These are phyloP conservation scores for Uronychia binucleata DNA, from an alignment of 73 alveolate genomes.

Conservation along the genomic window DNA sequence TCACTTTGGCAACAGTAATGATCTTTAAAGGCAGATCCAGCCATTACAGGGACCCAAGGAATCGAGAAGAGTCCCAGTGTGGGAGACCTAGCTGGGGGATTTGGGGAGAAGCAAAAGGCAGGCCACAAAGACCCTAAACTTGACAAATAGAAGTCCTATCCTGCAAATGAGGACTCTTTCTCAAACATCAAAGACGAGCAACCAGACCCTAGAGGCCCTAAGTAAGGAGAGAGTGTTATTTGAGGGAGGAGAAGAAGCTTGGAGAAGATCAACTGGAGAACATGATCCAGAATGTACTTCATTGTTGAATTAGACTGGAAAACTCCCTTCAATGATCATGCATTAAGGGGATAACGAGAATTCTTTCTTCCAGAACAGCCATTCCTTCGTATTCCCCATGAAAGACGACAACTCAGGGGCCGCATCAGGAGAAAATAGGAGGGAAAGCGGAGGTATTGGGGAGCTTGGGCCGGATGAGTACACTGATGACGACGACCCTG, in stretches of 20 bases:
- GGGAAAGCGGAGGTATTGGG: conserved; percentile 42
- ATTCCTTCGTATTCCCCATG: conserved; percentile 32
- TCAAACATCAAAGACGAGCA: conserved; percentile 31
- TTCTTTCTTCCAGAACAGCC: conserved; percentile 61
- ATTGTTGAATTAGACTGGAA: conserved; percentile 44
- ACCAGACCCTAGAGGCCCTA: too few species aligned
- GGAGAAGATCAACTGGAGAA: conserved; percentile 61
- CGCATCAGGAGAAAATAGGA: conserved; percentile 61
- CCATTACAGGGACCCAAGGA: conserved; percentile 12
- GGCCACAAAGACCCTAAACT: conserved; percentile 3
- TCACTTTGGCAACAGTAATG: conserved; percentile 25
- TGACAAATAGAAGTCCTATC: too few species aligned
- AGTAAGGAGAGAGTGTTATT: too few species aligned
- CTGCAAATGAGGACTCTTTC: conserved; percentile 35
- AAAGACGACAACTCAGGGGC: conserved; percentile 15
- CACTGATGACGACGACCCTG: conserved; percentile 98
- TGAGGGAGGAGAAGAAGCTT: conserved; percentile 10
- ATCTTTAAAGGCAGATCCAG: background rate
- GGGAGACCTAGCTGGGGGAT: conserved; percentile 4
- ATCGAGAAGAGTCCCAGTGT: conserved; percentile 25
- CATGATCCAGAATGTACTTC: too few species aligned
- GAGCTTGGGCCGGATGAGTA: conserved; percentile 81
- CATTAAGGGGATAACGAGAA: conserved; percentile 46
- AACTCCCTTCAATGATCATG: conserved; percentile 70
- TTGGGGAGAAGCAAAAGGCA: conserved; percentile 8